Evolutionary conservation across 1,284 basidiomycete genomes (phyloP).

Genomic region (Cystobasidiaceae sp.): DNA sequence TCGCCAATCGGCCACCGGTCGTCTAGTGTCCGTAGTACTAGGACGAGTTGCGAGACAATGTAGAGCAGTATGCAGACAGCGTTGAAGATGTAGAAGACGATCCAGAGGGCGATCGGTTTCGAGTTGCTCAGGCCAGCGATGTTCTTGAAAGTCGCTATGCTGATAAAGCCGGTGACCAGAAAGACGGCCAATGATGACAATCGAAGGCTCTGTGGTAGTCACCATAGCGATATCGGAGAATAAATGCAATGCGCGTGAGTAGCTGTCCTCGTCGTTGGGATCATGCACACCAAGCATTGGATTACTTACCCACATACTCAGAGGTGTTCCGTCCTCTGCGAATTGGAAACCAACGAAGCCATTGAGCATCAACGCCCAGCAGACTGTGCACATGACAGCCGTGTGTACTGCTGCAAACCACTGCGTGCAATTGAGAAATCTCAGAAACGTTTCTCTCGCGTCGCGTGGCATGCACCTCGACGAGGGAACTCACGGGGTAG

Average conservation of each 20-base stretch:
- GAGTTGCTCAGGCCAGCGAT: conserved; percentile 71
- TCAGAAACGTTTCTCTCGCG: not conserved
- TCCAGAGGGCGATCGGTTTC: conserved; percentile 77
- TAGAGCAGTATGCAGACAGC: conserved; percentile 84
- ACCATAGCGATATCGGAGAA: conserved; percentile 88
- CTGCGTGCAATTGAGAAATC: conserved; percentile 77
- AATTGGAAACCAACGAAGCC: conserved; percentile 99
- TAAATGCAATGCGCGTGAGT: conserved; percentile 75
- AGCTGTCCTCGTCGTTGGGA: not conserved
- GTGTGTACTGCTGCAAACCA: conserved; percentile 95
- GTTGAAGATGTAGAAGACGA: conserved; percentile 94
- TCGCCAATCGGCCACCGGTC: conserved; percentile 97
- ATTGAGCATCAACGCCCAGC: conserved; percentile 89
- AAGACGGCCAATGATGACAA: conserved; percentile 76
- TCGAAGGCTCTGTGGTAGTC: conserved; percentile 82
- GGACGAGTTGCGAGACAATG: conserved; percentile 81
- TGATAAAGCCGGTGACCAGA: conserved; percentile 77
- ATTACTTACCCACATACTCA: conserved; percentile 86
- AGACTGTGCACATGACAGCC: conserved; percentile 78
- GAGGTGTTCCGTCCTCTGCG: conserved; percentile 93
- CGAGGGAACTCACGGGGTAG: conserved; percentile 71
- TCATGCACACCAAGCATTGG: conserved; percentile 59
- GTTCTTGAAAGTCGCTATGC: conserved; percentile 87
- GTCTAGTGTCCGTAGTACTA: conserved; percentile 93
- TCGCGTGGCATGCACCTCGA: conserved; percentile 76